phyloP scores from a whole-genome alignment of 1,284 basidiomycete genomes.

The Polyporus tsugae region DNA sequence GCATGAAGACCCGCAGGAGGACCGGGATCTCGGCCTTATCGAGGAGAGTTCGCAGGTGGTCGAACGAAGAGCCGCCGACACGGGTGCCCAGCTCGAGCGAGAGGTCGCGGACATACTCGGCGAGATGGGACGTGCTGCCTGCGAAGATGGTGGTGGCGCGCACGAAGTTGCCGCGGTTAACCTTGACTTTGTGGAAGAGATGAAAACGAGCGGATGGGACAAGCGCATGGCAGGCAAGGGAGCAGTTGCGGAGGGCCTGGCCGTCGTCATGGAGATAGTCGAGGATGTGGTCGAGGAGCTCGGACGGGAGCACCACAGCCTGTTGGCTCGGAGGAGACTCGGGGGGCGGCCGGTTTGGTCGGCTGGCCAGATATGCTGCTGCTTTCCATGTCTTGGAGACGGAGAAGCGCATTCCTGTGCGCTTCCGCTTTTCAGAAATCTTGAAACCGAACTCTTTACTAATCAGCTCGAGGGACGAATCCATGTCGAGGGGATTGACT shows the following conservation, averaged over 20 bases:
- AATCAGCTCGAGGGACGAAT: constrained; percentile 5
- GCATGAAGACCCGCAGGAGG: constrained; percentile 20
- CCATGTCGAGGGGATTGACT: not conserved
- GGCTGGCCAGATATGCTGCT: not conserved
- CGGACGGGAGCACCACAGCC: constrained; percentile 28
- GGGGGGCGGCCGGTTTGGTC: not conserved
- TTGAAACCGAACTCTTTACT: constrained; percentile 7
- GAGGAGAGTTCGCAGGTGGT: constrained; percentile 14
- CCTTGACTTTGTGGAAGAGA: constrained; percentile 24
- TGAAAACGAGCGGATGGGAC: constrained; percentile 23
- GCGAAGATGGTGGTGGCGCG: constrained; percentile 17
- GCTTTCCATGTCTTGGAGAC: constrained; percentile 6
- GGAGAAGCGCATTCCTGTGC: not conserved
- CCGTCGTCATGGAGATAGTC: constrained; percentile 38
- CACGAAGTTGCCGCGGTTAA: constrained; percentile 18
- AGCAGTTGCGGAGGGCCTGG: constrained; percentile 33
- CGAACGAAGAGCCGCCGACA: not conserved
- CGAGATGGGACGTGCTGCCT: constrained; percentile 14
- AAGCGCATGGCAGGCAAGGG: constrained; percentile 26
- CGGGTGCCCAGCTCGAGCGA: constrained; percentile 20
- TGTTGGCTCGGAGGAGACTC: not conserved
- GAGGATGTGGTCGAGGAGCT: constrained; percentile 39
- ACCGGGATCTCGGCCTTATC: constrained; percentile 8
- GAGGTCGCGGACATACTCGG: constrained; percentile 23
- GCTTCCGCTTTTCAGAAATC: not conserved